A percentile compares a stretch with the other conserved stretches of the same genome.
Conservation (phyloP, 75 land plant species). For the Cunninghamia lanceolata region DNA sequence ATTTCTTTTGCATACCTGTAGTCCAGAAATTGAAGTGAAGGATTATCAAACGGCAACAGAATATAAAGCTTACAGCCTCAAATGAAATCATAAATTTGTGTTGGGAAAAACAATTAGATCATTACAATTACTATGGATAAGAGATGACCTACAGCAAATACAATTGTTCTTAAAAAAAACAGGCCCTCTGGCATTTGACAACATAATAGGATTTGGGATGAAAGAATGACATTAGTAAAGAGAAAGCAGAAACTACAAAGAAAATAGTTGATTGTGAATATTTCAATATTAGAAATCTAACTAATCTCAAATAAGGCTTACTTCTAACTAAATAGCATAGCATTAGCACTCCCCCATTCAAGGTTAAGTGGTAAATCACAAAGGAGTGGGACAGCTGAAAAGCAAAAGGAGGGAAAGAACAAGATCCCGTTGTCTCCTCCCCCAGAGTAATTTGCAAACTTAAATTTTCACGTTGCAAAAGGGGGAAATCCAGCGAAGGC, state of each 20-base stretch:
- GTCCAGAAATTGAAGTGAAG: conserved; percentile 5
- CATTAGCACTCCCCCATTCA: neutral
- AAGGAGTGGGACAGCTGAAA: neutral
- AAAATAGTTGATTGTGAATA: neutral
- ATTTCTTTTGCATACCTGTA: conserved; percentile 90
- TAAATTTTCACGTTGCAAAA: too few relatives aligned
- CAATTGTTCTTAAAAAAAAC: neutral
- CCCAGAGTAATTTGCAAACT: too few relatives aligned
- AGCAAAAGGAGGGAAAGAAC: too few relatives aligned
- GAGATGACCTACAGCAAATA: neutral
- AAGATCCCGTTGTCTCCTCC: too few relatives aligned
- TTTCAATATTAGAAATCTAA: neutral
- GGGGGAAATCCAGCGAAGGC: too few relatives aligned
- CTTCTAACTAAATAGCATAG: neutral
- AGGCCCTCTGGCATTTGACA: neutral
- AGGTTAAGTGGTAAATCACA: neutral
- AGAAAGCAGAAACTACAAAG: neutral
- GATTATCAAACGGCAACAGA: conserved; percentile 4
- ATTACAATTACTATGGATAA: neutral
- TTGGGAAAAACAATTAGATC: neutral
- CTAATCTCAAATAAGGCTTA: neutral
- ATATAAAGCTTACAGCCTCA: neutral
- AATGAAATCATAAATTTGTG: neutral
- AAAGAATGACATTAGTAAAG: neutral
- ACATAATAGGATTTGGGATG: neutral